phyloP scores from a whole-genome alignment of 1,284 basidiomycete species.

The Fomitopsis betulina region DNA sequence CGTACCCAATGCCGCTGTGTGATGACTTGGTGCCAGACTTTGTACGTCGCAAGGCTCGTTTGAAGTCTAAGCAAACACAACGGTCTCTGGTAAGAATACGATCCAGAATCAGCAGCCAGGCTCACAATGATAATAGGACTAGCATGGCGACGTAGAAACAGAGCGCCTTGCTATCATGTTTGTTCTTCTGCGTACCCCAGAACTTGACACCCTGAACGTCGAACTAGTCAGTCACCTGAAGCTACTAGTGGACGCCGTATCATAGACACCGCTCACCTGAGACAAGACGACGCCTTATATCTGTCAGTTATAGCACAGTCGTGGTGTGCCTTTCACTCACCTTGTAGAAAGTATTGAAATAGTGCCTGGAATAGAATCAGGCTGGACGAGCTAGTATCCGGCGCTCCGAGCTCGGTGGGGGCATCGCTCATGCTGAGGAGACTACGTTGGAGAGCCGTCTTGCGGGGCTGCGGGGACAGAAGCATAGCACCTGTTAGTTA shows the following conservation, averaged over 20 bases:
- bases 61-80: conserved; percentile 32
- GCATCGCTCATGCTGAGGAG: not conserved
- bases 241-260: not conserved
- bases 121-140: conserved; percentile 39
- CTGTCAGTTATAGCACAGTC: not conserved
- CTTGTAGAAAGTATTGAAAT: conserved; percentile 22
- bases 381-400: conserved; percentile 12
- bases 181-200: conserved; percentile 33
- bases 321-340: conserved; percentile 5
- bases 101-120: conserved; percentile 3
- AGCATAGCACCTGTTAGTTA: no score
- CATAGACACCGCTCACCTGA: conserved; percentile 11
- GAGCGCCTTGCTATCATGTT: conserved; percentile 36
- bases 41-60: conserved; percentile 43
- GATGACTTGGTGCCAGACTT: conserved; percentile 41
- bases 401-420: conserved; percentile 1
- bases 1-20: conserved; percentile 36
- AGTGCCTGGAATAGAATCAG: conserved; percentile 18
- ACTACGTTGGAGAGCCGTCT: not conserved
- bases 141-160: conserved; percentile 37
- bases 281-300: conserved; percentile 38
- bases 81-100: not conserved
- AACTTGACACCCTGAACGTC: conserved; percentile 40
- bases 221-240: not conserved
- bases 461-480: not conserved